Conservation (phyloP, 495 filamentous ascomycete genomes). For the Penicillium herquei region DNA sequence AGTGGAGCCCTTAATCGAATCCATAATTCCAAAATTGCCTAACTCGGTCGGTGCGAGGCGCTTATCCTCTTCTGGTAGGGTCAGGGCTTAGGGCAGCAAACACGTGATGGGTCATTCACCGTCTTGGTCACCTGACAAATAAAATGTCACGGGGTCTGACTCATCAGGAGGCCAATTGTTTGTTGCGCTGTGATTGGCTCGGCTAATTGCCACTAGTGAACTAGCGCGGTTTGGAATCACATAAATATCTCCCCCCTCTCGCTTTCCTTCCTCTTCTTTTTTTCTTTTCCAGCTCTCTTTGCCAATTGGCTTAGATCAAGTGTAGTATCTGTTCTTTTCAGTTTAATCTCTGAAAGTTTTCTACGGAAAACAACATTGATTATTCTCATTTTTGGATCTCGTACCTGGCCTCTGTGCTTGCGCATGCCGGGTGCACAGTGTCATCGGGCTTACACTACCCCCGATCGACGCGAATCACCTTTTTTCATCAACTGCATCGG, state of each 20-base stretch:
- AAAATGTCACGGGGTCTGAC: background rate
- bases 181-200: conserved; percentile 17
- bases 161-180: background rate
- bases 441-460: conserved; percentile 87
- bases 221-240: conserved; percentile 7
- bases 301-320: conserved; percentile 80
- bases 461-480: conserved; percentile 71
- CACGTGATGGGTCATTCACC: background rate
- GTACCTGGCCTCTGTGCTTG: conserved; percentile 76
- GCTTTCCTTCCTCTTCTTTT: conserved; percentile 38
- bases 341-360: conserved; percentile 78
- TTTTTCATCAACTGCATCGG: conserved; percentile 63
- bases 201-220: conserved; percentile 15
- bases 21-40: conserved; percentile 2
- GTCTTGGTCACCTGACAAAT: no score
- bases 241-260: conserved; percentile 32
- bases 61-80: conserved; percentile 27
- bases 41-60: conserved; percentile 2
- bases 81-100: background rate
- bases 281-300: conserved; percentile 58
- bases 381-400: conserved; percentile 74
- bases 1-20: conserved; percentile 29
- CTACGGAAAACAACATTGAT: conserved; percentile 73
- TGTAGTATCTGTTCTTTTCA: conserved; percentile 99
- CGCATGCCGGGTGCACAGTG: conserved; percentile 72